A percentile compares a stretch with the other conserved stretches of the same genome.
Conservation (phyloP, 1,284 basidiomycete genomes). For the Moesziomyces sp. region DNA sequence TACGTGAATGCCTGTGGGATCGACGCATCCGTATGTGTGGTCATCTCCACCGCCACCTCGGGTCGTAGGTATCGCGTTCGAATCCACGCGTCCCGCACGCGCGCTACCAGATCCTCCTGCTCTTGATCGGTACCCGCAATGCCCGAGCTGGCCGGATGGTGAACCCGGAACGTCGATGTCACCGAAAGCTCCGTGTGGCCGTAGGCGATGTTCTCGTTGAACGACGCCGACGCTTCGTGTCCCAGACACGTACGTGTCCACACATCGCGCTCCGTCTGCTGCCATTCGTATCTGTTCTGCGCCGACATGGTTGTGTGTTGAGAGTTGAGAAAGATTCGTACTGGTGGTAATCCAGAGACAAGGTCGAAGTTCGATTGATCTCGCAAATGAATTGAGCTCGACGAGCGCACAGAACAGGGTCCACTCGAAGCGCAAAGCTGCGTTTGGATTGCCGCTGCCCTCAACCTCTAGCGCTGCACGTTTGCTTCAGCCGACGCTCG, state of each 20-base stretch:
- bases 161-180: constrained; percentile 5
- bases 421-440: neutral
- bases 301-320: constrained; percentile 5
- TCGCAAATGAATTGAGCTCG: too few species aligned
- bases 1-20: constrained; percentile 21
- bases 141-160: constrained; percentile 13
- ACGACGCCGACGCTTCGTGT: constrained; percentile 40
- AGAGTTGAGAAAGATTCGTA: neutral
- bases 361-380: neutral
- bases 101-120: constrained; percentile 24
- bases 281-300: constrained; percentile 23
- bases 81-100: constrained; percentile 25
- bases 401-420: neutral
- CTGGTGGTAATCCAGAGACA: neutral
- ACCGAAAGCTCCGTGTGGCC: constrained; percentile 49
- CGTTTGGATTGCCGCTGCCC: too few species aligned
- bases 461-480: too few species aligned
- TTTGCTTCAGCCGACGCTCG: too few species aligned
- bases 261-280: constrained; percentile 7
- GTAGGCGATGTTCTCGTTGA: constrained; percentile 44
- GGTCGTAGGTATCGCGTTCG: constrained; percentile 25
- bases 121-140: constrained; percentile 19
- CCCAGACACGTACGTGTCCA: constrained; percentile 39
- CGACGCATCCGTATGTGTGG: constrained; percentile 10
- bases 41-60: constrained; percentile 35